phyloP scores from a whole-genome alignment of 2,329 filamentous ascomycete species.

The Colletotrichum tabaci region DNA sequence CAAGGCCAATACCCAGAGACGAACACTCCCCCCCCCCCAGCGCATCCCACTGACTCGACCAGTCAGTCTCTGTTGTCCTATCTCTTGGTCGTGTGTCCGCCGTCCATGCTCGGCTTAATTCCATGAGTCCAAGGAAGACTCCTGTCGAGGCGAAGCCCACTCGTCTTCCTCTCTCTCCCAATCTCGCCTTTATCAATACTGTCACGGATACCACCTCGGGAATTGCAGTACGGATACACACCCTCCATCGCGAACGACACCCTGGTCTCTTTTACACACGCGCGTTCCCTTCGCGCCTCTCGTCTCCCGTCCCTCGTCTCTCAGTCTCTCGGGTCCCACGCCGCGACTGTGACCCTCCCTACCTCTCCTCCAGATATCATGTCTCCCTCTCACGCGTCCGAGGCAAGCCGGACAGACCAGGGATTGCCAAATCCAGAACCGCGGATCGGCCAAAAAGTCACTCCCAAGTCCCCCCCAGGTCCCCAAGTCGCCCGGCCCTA shows the following conservation, averaged over 20 bases:
- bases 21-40: constrained; percentile 3
- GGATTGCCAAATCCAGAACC: constrained; percentile 21
- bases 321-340: neutral
- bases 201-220: constrained; percentile 5
- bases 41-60: constrained; percentile 21
- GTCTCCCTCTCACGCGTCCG: neutral
- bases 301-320: neutral
- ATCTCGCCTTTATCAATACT: constrained; percentile 9
- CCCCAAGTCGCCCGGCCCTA: constrained; percentile 8
- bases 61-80: constrained; percentile 29
- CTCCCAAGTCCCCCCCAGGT: no score
- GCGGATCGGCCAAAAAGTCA: constrained; percentile 29
- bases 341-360: neutral
- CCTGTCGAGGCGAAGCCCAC: neutral
- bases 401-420: neutral
- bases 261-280: neutral
- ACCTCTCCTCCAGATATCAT: no score
- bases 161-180: neutral
- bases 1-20: constrained; percentile 40
- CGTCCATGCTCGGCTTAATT: neutral
- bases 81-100: constrained; percentile 12
- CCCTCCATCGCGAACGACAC: neutral
- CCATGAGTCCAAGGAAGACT: neutral
- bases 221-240: neutral
- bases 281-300: neutral